Evolutionary conservation across 1,284 basidiomycete species (phyloP).

Genomic region (Phylloboletellus chloephorus): DNA sequence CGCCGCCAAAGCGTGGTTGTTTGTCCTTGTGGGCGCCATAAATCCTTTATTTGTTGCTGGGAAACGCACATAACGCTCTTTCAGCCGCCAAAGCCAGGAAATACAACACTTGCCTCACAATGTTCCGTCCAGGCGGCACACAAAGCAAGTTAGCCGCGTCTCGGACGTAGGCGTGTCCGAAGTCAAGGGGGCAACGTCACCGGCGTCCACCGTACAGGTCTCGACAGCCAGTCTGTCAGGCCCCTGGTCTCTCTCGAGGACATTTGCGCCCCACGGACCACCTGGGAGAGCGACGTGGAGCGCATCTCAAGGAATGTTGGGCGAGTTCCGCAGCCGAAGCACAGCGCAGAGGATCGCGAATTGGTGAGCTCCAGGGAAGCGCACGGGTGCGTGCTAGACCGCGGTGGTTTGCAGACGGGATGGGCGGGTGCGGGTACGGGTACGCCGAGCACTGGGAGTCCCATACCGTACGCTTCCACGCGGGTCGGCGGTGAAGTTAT

Average conservation of each 20-base stretch:
- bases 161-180: background rate
- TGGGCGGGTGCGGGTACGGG: too few relatives aligned
- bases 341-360: conserved; percentile 2
- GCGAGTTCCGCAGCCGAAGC: background rate
- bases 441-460: too few relatives aligned
- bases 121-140: conserved; percentile 2
- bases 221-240: background rate
- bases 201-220: background rate
- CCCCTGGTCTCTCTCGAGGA: background rate
- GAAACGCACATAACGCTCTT: conserved; percentile 17
- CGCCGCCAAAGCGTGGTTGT: conserved; percentile 34
- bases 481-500: too few relatives aligned
- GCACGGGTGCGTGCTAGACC: too few relatives aligned
- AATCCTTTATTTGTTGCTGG: conserved; percentile 32
- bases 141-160: too few relatives aligned
- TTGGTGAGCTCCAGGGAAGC: background rate
- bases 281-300: background rate
- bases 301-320: background rate
- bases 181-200: background rate
- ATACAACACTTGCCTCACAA: conserved; percentile 8
- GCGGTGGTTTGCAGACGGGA: too few relatives aligned
- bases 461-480: too few relatives aligned
- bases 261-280: background rate
- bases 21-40: conserved; percentile 40
- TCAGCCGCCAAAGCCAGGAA: conserved; percentile 9